These are phyloP conservation scores for Corylus avellana DNA, from an alignment of 306 rosid species.

Conservation along the genomic window DNA sequence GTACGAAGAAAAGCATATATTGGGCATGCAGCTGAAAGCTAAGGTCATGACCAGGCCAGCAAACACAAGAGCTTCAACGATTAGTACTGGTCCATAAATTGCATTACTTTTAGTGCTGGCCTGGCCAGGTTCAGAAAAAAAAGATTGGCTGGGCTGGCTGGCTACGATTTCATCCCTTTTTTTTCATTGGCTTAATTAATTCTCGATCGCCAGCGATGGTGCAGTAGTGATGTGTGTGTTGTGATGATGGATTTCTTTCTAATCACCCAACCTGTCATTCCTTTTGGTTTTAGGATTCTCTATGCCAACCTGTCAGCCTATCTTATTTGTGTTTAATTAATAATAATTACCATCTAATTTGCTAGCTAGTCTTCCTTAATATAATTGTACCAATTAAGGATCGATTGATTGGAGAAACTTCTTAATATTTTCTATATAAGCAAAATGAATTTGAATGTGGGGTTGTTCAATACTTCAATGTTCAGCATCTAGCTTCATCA, in stretches of 20 bases:
- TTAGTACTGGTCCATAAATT: slow-evolving; percentile 5
- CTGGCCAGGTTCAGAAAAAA: neutral
- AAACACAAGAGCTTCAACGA: neutral
- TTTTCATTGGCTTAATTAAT: slow-evolving; percentile 5
- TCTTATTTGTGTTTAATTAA: neutral
- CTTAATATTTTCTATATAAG: neutral
- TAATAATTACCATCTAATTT: neutral
- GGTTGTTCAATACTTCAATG: neutral
- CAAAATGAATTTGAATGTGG: neutral
- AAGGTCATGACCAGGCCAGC: no score
- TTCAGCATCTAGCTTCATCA: neutral
- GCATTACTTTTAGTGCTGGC: slow-evolving; percentile 35
- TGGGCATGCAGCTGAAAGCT: no score
- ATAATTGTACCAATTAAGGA: neutral
- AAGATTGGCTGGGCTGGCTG: neutral
- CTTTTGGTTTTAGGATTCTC: slow-evolving; percentile 17
- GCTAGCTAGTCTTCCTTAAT: neutral
- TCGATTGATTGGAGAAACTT: neutral
- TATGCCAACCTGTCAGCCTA: slow-evolving; percentile 37
- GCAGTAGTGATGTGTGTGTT: neutral
- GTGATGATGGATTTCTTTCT: neutral
- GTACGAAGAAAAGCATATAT: no score
- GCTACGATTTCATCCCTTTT: neutral
- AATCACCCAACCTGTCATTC: slow-evolving; percentile 14
- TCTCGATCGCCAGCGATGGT: neutral